Conservation (phyloP, 345 rosid genomes). For the Salix purpurea region DNA sequence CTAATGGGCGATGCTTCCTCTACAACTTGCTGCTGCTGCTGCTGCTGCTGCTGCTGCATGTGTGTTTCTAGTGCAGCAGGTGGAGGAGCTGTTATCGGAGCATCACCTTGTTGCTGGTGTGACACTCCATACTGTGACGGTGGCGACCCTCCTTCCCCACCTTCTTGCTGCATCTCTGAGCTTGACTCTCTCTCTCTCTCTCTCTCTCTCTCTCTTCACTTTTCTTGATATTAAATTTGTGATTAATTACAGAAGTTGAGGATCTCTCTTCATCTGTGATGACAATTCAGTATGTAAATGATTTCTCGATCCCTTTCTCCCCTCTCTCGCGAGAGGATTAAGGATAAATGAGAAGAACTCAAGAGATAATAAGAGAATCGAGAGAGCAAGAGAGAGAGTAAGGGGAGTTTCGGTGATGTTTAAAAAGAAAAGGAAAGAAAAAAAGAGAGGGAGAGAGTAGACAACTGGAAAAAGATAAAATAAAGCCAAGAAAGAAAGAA, state of each 20-base stretch:
- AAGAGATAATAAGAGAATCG: not conserved
- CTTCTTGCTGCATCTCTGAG: slow-evolving; percentile 51
- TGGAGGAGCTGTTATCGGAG: slow-evolving; percentile 6
- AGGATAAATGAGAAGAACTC: slow-evolving; percentile 5
- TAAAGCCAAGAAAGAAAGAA: slow-evolving; percentile 25
- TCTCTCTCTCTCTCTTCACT: not conserved
- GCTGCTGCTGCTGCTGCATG: not conserved
- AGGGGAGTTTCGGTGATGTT: slow-evolving; percentile 1
- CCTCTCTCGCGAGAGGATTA: not conserved
- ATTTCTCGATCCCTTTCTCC: not conserved
- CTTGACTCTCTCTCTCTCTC: not conserved
- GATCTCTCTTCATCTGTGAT: slow-evolving; percentile 12
- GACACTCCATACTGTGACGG: slow-evolving; percentile 33
- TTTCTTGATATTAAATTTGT: not conserved
- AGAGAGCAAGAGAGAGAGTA: not conserved
- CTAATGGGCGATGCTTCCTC: slow-evolving; percentile 89
- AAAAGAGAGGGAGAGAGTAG: slow-evolving; percentile 9
- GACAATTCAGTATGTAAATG: not conserved
- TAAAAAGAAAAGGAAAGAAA: not conserved
- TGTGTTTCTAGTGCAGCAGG: slow-evolving; percentile 16
- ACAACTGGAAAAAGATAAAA: slow-evolving; percentile 32
- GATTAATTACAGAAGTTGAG: not conserved
- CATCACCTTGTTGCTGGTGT: slow-evolving; percentile 1
- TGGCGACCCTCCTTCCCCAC: slow-evolving; percentile 30
- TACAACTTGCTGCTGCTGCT: slow-evolving; percentile 35